Evolutionary conservation across 352 stramenopile species (phyloP).

Genomic region (Peronospora destructor): DNA sequence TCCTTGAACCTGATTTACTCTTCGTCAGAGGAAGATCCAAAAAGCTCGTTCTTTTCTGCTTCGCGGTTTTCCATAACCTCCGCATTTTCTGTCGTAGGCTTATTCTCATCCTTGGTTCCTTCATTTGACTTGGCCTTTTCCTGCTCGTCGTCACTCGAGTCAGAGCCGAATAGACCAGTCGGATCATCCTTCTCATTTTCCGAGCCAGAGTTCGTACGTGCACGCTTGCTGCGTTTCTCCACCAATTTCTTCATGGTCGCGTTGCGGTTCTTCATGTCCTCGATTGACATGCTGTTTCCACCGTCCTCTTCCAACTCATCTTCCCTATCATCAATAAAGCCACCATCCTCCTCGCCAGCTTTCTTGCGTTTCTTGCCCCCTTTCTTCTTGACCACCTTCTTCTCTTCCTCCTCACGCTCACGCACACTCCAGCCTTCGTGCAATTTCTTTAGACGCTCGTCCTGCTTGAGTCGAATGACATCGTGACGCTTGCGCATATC

Average conservation of each 20-base stretch:
- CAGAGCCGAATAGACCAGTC: constrained; percentile 72
- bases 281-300: constrained; percentile 68
- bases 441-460: constrained; percentile 74
- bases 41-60: constrained; percentile 77
- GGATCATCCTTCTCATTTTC: constrained; percentile 64
- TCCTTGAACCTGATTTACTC: constrained; percentile 57
- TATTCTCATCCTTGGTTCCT: constrained; percentile 13
- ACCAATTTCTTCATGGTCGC: constrained; percentile 80
- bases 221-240: constrained; percentile 79
- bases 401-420: constrained; percentile 79
- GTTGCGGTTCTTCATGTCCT: constrained; percentile 88
- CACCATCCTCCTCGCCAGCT: constrained; percentile 56
- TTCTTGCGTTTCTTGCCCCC: constrained; percentile 76
- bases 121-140: constrained; percentile 21
- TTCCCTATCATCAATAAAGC: constrained; percentile 58
- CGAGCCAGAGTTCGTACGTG: constrained; percentile 37
- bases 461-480: constrained; percentile 71
- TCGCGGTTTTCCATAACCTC: constrained; percentile 28
- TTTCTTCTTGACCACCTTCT: constrained; percentile 67
- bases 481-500: constrained; percentile 55
- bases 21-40: constrained; percentile 75
- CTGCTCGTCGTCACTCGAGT: constrained; percentile 72
- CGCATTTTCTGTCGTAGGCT: constrained; percentile 17
- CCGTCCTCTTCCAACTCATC: constrained; percentile 56
- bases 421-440: constrained; percentile 79